These are phyloP conservation scores for Macrolepiota albuminosa DNA, from an alignment of 768 basidiomycete species.

Conservation along the genomic window DNA sequence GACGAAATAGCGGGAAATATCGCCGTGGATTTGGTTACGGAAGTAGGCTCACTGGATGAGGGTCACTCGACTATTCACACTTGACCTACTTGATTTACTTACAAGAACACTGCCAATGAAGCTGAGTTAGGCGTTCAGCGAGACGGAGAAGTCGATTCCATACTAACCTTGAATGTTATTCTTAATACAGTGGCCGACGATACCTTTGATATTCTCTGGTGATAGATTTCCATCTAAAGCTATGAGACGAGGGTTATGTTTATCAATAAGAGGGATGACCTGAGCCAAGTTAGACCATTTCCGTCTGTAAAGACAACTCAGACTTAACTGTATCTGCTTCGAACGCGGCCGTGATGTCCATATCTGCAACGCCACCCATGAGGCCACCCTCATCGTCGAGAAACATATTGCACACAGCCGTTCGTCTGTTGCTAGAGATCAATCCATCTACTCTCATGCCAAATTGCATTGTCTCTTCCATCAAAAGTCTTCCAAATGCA, in stretches of 20 bases:
- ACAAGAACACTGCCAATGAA: slow-evolving; percentile 66
- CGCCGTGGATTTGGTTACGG: slow-evolving; percentile 68
- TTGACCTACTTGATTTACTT: slow-evolving; percentile 20
- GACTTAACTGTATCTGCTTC: slow-evolving; percentile 38
- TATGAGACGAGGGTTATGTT: slow-evolving; percentile 51
- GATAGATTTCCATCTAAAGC: slow-evolving; percentile 77
- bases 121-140: slow-evolving; percentile 1
- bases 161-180: slow-evolving; percentile 50
- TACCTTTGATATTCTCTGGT: slow-evolving; percentile 39
- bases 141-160: neutral
- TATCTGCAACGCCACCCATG: slow-evolving; percentile 88
- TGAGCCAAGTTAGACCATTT: slow-evolving; percentile 20
- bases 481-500: slow-evolving; percentile 65
- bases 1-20: slow-evolving; percentile 62
- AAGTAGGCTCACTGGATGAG: slow-evolving; percentile 79
- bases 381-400: slow-evolving; percentile 69
- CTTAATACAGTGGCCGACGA: slow-evolving; percentile 49
- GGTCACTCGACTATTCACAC: neutral
- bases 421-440: slow-evolving; percentile 34
- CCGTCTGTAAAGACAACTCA: neutral
- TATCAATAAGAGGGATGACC: slow-evolving; percentile 47
- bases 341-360: slow-evolving; percentile 62
- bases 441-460: slow-evolving; percentile 87
- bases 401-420: slow-evolving; percentile 86
- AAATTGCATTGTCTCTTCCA: slow-evolving; percentile 45